These are phyloP conservation scores for Pythium brassicae DNA, from an alignment of 352 stramenopile species.

Conservation along the genomic window DNA sequence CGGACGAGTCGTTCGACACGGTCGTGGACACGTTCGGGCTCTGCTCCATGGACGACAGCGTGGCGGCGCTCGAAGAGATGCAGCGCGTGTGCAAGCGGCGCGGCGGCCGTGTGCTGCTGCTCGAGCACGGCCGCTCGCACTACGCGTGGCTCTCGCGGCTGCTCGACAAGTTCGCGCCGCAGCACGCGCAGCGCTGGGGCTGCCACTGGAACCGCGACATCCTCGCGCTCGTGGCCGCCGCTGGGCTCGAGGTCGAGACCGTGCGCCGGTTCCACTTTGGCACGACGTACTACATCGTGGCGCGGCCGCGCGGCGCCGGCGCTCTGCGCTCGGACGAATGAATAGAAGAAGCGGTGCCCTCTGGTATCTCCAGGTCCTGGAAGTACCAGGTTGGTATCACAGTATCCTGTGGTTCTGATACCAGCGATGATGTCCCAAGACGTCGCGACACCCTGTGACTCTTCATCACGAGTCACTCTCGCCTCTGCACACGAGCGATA, in stretches of 20 bases:
- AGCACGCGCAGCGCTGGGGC: constrained; percentile 93
- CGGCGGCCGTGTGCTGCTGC: constrained; percentile 83
- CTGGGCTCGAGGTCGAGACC: constrained; percentile 84
- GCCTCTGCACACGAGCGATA: too few relatives aligned
- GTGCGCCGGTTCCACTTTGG: constrained; percentile 93
- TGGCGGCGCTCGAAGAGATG: constrained; percentile 90
- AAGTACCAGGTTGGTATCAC: too few relatives aligned
- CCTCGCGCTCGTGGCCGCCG: constrained; percentile 74
- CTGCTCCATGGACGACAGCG: constrained; percentile 94
- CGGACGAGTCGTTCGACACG: constrained; percentile 87
- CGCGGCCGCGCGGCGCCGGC: constrained; percentile 24
- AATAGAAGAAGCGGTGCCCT: constrained; percentile 1
- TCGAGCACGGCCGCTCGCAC: constrained; percentile 93
- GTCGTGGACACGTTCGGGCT: constrained; percentile 97
- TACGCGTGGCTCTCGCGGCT: constrained; percentile 88
- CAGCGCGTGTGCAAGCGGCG: constrained; percentile 86
- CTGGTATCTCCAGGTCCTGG: too few relatives aligned
- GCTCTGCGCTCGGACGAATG: not conserved
- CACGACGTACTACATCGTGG: constrained; percentile 91
- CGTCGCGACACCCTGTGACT: too few relatives aligned
- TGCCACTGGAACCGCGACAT: constrained; percentile 97
- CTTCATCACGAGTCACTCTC: too few relatives aligned
- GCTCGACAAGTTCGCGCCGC: constrained; percentile 91
- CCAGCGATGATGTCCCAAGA: too few relatives aligned
- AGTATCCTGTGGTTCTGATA: too few relatives aligned